Base-by-base conservation (phyloP, 2,329 filamentous ascomycete genomes). In the Byssochlamys sp. region DNA sequence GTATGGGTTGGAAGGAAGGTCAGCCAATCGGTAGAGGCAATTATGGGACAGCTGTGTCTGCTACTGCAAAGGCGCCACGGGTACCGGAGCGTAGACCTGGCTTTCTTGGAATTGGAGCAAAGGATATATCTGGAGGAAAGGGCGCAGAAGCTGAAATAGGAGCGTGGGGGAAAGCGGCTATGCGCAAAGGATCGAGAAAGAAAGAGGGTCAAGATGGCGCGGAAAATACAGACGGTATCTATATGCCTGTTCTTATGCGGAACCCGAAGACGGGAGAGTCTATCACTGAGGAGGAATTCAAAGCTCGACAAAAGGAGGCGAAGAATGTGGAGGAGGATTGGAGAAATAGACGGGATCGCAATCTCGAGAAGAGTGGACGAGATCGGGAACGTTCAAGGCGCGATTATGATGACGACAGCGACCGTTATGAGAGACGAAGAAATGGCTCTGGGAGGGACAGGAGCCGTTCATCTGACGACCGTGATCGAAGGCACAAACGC, bases 1-100 rank as follows among this genome's bases (percentile, higher is more conserved):
- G 91, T 9, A 96, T 97, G 89, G 94, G 94, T 7, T 96, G 92
- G 91, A 91, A 96, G 67, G 84, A 85, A 61, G 84, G 80, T 19
- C 79, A 84, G 61, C 74, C 77, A 45, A 78, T 84, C 55, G 78
- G 87, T 75, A 72, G 67, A 61, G 82, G 84, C 56, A 77, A 80
- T 26, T 77, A 81, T 56, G 73, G 73, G 27, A 62, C 72, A 63
- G 64, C 72, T 59, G 62, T 68, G 35, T 24, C 39, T 19, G 39
- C 39, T 24, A 45, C 39, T 45, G 61, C 66, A 2, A 79, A 75
- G 4, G 88, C 88, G 63, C 79, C 85, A 35, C 86, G 84, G 61
- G 77, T 85, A 19, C 79, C 85, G 12, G 86, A 88, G 68, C 81
- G 85, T 55, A 83, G 91, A 54, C 87, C 90, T 14, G 90, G 90